Evolutionary conservation across 495 filamentous ascomycete species (phyloP).

Genomic region (Cercophora samala): DNA sequence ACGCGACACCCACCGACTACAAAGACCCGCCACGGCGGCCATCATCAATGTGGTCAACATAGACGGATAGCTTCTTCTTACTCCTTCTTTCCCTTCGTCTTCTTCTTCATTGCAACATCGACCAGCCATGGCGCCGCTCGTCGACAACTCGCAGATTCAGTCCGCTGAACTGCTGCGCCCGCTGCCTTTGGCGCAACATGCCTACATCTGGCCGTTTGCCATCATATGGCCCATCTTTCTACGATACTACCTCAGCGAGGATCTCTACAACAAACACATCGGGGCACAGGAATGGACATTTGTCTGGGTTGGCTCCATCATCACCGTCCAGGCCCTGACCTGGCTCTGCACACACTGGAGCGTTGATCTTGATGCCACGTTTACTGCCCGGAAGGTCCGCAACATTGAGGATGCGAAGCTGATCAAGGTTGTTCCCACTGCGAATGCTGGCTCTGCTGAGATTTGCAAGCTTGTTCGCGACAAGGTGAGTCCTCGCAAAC

Average conservation of each 20-base stretch:
- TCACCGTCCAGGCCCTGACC: conserved; percentile 79
- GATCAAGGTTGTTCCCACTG: conserved; percentile 89
- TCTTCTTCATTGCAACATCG: conserved; percentile 1
- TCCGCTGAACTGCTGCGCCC: conserved; percentile 85
- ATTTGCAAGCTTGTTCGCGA: conserved; percentile 79
- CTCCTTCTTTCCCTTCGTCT: conserved; percentile 4
- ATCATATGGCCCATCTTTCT: conserved; percentile 90
- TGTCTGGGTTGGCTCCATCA: conserved; percentile 81
- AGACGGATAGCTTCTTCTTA: conserved; percentile 3
- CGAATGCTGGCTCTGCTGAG: conserved; percentile 85
- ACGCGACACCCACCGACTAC: background rate
- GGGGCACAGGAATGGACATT: conserved; percentile 93
- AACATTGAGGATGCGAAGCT: conserved; percentile 73
- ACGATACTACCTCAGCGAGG: conserved; percentile 73
- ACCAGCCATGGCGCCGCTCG: conserved; percentile 60
- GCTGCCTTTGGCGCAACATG: conserved; percentile 72
- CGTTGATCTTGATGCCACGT: conserved; percentile 75
- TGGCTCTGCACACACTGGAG: conserved; percentile 99
- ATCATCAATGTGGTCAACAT: conserved; percentile 24
- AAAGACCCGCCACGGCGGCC: conserved; percentile 1
- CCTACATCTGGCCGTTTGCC: conserved; percentile 88
- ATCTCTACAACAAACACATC: conserved; percentile 86
- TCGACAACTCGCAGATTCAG: conserved; percentile 86
- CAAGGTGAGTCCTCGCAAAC: conserved; percentile 46
- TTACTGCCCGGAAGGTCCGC: conserved; percentile 71